Evolutionary conservation across 306 rosid species (phyloP).

Genomic region (Carpinus viminea): DNA sequence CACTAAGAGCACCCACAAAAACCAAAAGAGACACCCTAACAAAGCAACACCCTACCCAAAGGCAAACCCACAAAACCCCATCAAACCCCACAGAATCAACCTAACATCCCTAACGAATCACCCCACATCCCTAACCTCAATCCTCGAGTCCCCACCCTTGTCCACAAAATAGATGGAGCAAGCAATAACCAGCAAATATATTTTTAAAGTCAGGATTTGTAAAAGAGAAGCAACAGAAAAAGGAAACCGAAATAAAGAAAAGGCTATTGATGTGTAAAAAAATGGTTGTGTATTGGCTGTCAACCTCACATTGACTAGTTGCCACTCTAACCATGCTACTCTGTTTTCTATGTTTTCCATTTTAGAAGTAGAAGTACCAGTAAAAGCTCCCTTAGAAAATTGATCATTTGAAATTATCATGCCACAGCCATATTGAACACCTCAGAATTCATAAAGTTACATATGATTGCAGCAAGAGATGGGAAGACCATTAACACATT

Average conservation of each 20-base stretch:
- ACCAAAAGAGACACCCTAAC: too few species aligned
- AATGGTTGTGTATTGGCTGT: background rate
- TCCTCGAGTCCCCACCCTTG: too few species aligned
- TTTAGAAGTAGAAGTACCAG: background rate
- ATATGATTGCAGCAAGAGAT: background rate
- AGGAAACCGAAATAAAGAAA: background rate
- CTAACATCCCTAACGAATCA: too few species aligned
- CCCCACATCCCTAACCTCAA: too few species aligned
- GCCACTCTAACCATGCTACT: background rate
- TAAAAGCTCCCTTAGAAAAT: background rate
- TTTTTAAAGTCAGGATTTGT: background rate
- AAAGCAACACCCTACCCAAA: too few species aligned
- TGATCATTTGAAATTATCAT: background rate
- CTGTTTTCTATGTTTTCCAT: background rate
- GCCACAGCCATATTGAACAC: background rate
- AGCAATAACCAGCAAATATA: background rate
- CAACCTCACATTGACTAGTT: background rate
- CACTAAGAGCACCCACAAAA: too few species aligned
- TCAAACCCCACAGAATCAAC: too few species aligned
- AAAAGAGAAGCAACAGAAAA: background rate
- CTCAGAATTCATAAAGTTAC: background rate
- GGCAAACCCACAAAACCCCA: too few species aligned
- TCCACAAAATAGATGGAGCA: too few species aligned
- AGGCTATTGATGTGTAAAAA: background rate
- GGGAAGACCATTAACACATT: background rate